phyloP scores from a whole-genome alignment of 371 early-diverging fungal genomes.

The Mucor racemosus region DNA sequence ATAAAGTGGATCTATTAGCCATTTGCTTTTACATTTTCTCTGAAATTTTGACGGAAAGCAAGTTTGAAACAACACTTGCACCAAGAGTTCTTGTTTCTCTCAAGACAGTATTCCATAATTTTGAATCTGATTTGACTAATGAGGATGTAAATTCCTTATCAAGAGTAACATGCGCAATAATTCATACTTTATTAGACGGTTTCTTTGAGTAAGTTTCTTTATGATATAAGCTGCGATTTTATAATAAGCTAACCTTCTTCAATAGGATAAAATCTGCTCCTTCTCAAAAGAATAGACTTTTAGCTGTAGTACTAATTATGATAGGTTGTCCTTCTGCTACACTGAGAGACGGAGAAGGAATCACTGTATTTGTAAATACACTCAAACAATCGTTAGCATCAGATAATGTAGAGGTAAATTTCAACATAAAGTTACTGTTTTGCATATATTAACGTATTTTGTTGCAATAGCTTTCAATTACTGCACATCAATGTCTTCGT shows the following conservation, averaged over 20 bases:
- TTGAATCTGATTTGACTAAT: constrained; percentile 34
- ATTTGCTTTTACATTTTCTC: constrained; percentile 49
- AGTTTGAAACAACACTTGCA: constrained; percentile 39
- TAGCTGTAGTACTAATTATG: constrained; percentile 47
- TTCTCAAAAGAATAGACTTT: constrained; percentile 42
- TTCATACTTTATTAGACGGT: constrained; percentile 39
- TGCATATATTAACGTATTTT: background rate
- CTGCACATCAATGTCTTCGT: constrained; percentile 57
- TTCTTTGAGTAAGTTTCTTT: constrained; percentile 26
- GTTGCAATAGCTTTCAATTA: constrained; percentile 36
- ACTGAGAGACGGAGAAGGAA: constrained; percentile 28
- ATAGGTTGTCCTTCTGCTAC: constrained; percentile 51
- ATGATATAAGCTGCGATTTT: background rate
- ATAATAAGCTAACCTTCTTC: background rate
- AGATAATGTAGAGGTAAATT: constrained; percentile 35
- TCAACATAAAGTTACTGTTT: no score
- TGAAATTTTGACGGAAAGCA: constrained; percentile 35
- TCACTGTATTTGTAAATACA: constrained; percentile 29
- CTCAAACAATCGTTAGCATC: constrained; percentile 35
- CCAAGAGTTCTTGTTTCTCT: constrained; percentile 51
- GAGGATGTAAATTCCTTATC: constrained; percentile 35
- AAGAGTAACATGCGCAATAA: constrained; percentile 37
- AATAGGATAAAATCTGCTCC: constrained; percentile 12
- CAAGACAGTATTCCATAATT: constrained; percentile 41
- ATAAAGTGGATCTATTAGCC: constrained; percentile 52